Evolutionary conservation across 75 land plant species (phyloP).

Genomic region (Pinus taeda): DNA sequence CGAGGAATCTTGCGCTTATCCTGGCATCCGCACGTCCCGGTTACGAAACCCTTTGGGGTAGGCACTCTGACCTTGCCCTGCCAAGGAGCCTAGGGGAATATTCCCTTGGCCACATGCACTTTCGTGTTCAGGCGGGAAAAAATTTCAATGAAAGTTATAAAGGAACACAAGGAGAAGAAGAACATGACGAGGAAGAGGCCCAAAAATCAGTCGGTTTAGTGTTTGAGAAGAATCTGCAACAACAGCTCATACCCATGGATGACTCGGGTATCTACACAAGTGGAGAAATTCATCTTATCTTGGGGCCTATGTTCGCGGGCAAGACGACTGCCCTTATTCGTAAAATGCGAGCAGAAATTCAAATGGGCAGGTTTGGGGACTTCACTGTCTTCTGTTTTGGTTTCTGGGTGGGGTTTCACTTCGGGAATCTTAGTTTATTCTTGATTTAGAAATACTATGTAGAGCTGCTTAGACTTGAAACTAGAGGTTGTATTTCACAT

Average conservation of each 20-base stretch:
- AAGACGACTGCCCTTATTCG: slow-evolving; percentile 86
- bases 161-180: not conserved
- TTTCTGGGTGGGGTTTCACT: not conserved
- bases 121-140: not conserved
- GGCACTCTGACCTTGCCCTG: not conserved
- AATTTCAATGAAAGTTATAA: not conserved
- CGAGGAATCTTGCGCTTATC: not conserved
- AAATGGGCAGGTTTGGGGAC: slow-evolving; percentile 52
- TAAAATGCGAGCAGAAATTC: slow-evolving; percentile 46
- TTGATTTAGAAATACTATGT: too few species aligned
- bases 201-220: not conserved
- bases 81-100: not conserved
- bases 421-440: too few species aligned
- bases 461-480: too few species aligned
- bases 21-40: not conserved
- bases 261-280: not conserved
- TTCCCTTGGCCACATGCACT: not conserved
- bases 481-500: too few species aligned
- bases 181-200: not conserved
- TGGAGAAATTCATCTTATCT: slow-evolving; percentile 83
- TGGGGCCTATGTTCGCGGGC: slow-evolving; percentile 99
- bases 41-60: not conserved
- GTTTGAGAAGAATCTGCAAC: not conserved
- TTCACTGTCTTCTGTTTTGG: not conserved
- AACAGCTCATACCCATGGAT: not conserved